Conservation (phyloP, 1,139 yeast genomes). For the Arxiozyma heterogenica region DNA sequence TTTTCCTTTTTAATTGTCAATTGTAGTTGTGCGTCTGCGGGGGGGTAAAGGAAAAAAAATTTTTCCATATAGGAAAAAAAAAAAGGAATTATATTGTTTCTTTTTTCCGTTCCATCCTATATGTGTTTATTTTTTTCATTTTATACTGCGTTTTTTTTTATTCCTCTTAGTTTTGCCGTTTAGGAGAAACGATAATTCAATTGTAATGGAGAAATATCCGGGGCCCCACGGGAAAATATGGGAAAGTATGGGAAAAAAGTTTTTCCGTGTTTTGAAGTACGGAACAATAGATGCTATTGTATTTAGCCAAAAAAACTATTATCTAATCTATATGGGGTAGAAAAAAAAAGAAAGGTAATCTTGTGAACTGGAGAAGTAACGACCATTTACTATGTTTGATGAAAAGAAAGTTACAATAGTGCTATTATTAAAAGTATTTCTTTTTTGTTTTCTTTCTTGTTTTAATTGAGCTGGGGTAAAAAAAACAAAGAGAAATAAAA, state of each 20-base stretch:
- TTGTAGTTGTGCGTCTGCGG: too few relatives aligned
- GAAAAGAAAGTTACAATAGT: background rate
- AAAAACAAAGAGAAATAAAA: background rate
- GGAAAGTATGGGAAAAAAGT: background rate
- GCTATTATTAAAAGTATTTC: too few relatives aligned
- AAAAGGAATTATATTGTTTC: too few relatives aligned
- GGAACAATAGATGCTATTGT: background rate
- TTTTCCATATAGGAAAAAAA: background rate
- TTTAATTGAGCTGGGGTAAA: conserved; percentile 1
- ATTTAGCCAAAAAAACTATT: background rate
- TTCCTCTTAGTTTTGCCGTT: background rate
- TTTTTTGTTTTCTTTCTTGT: background rate
- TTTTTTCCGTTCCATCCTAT: background rate
- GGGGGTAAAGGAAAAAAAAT: background rate
- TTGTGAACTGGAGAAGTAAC: background rate
- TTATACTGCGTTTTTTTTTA: background rate
- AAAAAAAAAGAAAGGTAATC: background rate
- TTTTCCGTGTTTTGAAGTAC: background rate
- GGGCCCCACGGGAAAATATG: conserved; percentile 3
- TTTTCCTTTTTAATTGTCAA: too few relatives aligned
- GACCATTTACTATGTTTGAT: background rate
- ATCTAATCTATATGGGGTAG: background rate
- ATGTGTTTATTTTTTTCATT: too few relatives aligned
- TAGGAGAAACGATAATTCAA: background rate
- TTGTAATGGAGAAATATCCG: background rate